Evolutionary conservation across 1,139 yeast species (phyloP).

Genomic region (Geotrichum candidum): DNA sequence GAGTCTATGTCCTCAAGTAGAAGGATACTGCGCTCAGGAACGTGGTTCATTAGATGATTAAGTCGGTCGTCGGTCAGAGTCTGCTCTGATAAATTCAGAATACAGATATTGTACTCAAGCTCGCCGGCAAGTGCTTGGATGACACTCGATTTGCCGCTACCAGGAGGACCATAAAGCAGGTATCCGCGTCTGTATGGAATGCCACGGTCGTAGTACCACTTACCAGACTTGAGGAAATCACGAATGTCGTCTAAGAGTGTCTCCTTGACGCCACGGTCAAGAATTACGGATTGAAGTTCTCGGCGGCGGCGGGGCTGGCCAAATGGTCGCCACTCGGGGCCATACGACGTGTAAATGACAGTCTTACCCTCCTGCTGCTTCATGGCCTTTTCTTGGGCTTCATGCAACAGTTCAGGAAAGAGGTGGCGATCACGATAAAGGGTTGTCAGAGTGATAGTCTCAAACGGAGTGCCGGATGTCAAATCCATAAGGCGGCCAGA

Average conservation of each 20-base stretch:
- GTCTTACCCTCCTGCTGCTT: slow-evolving; percentile 88
- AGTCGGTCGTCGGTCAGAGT: slow-evolving; percentile 90
- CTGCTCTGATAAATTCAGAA: slow-evolving; percentile 81
- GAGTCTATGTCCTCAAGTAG: slow-evolving; percentile 92
- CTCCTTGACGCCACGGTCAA: slow-evolving; percentile 70
- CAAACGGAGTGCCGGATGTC: slow-evolving; percentile 91
- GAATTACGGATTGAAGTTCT: slow-evolving; percentile 73
- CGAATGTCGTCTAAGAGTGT: slow-evolving; percentile 61
- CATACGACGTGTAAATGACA: slow-evolving; percentile 89
- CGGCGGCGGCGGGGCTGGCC: slow-evolving; percentile 94
- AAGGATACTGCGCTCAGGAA: slow-evolving; percentile 82
- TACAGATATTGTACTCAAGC: slow-evolving; percentile 90
- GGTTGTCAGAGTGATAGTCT: slow-evolving; percentile 88
- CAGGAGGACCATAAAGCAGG: slow-evolving; percentile 93
- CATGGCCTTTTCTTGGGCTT: slow-evolving; percentile 80
- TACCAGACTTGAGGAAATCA: slow-evolving; percentile 72
- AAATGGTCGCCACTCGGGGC: slow-evolving; percentile 98
- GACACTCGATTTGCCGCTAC: slow-evolving; percentile 92
- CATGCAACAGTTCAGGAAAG: slow-evolving; percentile 66
- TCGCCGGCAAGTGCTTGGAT: slow-evolving; percentile 97
- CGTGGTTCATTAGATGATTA: slow-evolving; percentile 91
- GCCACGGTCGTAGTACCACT: slow-evolving; percentile 93
- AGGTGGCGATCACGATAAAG: slow-evolving; percentile 72
- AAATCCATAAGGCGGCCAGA: slow-evolving; percentile 84
- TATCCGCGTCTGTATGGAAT: slow-evolving; percentile 97